Conservation (phyloP, 805 yeast species). For the Yarrowia bubula region DNA sequence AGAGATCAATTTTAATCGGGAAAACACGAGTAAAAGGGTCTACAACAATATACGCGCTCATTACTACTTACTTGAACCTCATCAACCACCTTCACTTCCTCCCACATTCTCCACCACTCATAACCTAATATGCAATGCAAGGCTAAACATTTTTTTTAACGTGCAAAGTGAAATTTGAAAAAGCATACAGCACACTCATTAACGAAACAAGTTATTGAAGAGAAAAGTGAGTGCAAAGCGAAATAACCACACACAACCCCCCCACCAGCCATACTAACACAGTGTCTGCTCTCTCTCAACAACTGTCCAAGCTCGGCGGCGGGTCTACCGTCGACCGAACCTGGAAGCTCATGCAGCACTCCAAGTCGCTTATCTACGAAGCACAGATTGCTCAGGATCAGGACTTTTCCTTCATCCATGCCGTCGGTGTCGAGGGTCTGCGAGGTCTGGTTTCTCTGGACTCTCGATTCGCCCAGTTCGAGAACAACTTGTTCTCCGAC, state of each 20-base stretch:
- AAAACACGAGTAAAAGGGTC: too few relatives aligned
- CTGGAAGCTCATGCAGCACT: constrained; percentile 78
- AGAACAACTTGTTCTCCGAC: constrained; percentile 73
- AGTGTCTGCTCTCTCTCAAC: constrained; percentile 24
- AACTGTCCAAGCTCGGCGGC: constrained; percentile 21
- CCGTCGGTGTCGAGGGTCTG: constrained; percentile 71
- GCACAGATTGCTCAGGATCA: constrained; percentile 89
- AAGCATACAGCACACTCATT: neutral
- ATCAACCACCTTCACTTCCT: neutral
- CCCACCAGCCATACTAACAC: neutral
- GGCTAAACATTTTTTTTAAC: constrained; percentile 1
- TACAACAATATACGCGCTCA: too few relatives aligned
- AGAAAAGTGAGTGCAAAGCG: constrained; percentile 13
- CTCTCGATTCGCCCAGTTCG: constrained; percentile 68
- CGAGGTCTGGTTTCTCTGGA: constrained; percentile 71
- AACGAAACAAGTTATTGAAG: neutral
- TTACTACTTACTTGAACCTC: neutral
- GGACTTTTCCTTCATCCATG: constrained; percentile 79
- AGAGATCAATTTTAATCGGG: too few relatives aligned
- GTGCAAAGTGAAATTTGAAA: neutral
- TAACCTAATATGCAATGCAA: constrained; percentile 22
- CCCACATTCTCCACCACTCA: neutral
- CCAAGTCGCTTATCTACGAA: constrained; percentile 83
- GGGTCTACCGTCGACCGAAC: constrained; percentile 62
- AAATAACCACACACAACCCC: neutral